Conservation (phyloP, 1,284 basidiomycete genomes). For the Cutaneotrichosporon cutaneum region DNA sequence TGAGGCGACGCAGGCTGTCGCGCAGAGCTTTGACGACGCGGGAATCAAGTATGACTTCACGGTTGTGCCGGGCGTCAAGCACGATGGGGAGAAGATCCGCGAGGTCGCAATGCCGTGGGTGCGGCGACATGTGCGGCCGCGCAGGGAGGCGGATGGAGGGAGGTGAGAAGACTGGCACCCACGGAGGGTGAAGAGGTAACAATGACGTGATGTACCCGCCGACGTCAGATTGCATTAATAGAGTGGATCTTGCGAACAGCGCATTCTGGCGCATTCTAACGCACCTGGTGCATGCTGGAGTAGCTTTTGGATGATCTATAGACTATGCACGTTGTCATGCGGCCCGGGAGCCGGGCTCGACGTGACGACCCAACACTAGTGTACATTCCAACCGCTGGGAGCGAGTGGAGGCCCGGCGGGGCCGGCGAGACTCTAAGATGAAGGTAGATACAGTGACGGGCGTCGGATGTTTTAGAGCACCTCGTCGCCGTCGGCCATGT, state of each 20-base stretch:
- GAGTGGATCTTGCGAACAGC: too few species aligned
- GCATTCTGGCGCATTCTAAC: not conserved
- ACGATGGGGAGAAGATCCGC: slow-evolving; percentile 16
- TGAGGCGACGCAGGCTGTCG: slow-evolving; percentile 21
- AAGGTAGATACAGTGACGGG: not conserved
- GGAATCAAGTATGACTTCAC: slow-evolving; percentile 16
- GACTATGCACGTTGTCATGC: not conserved
- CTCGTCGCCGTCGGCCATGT: slow-evolving; percentile 33
- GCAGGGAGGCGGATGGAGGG: not conserved
- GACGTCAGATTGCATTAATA: not conserved
- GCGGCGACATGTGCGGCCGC: slow-evolving; percentile 1
- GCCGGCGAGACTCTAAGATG: not conserved
- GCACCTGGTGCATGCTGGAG: not conserved
- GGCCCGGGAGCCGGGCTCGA: not conserved
- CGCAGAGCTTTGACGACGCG: slow-evolving; percentile 18
- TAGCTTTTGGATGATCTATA: not conserved
- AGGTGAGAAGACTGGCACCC: too few species aligned
- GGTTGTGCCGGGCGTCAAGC: slow-evolving; percentile 17
- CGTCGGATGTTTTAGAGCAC: not conserved
- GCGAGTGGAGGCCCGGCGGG: not conserved
- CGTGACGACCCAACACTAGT: not conserved
- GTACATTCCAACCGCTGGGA: not conserved
- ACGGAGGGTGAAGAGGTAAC: too few species aligned
- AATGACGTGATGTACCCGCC: too few species aligned
- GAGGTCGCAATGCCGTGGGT: slow-evolving; percentile 22